phyloP scores from a whole-genome alignment of 2,329 filamentous ascomycete species.

The Cytospora schulzeri region DNA sequence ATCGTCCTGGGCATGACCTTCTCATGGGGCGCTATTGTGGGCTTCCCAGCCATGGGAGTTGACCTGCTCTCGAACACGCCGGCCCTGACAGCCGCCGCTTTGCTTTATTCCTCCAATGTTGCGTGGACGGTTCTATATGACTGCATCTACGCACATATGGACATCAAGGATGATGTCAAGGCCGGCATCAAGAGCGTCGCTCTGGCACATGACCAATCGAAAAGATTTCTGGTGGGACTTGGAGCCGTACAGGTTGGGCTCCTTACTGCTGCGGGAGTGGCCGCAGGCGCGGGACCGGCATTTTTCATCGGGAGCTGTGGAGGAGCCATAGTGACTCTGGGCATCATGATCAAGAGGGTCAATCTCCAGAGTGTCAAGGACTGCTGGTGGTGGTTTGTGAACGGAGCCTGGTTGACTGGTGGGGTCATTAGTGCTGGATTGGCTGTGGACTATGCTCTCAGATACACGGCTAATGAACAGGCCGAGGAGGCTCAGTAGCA shows the following conservation, averaged over 20 bases:
- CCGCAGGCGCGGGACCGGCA: conserved; percentile 66
- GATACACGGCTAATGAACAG: conserved; percentile 43
- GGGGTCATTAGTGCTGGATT: conserved; percentile 62
- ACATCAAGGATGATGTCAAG: conserved; percentile 82
- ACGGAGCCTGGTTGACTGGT: conserved; percentile 70
- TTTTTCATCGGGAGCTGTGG: conserved; percentile 71
- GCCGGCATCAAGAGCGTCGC: conserved; percentile 89
- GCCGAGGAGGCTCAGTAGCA: conserved; percentile 22
- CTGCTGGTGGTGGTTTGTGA: conserved; percentile 79
- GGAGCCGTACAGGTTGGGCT: conserved; percentile 70
- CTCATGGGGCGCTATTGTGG: conserved; percentile 87
- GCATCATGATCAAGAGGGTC: conserved; percentile 68
- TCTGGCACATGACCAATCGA: conserved; percentile 78
- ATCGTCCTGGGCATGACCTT: conserved; percentile 82
- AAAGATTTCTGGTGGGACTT: conserved; percentile 71
- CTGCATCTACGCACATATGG: conserved; percentile 93
- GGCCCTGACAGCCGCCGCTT: conserved; percentile 66
- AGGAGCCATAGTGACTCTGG: conserved; percentile 62
- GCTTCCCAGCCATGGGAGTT: conserved; percentile 79
- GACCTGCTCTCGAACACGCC: conserved; percentile 67
- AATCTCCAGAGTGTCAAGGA: conserved; percentile 66
- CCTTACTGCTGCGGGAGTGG: conserved; percentile 68
- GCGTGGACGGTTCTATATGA: conserved; percentile 89
- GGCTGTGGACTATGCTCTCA: conserved; percentile 59
- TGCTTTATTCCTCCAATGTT: conserved; percentile 76